Conservation (phyloP, 78 protist genomes). For the Dictyostelium brefeldianum region DNA sequence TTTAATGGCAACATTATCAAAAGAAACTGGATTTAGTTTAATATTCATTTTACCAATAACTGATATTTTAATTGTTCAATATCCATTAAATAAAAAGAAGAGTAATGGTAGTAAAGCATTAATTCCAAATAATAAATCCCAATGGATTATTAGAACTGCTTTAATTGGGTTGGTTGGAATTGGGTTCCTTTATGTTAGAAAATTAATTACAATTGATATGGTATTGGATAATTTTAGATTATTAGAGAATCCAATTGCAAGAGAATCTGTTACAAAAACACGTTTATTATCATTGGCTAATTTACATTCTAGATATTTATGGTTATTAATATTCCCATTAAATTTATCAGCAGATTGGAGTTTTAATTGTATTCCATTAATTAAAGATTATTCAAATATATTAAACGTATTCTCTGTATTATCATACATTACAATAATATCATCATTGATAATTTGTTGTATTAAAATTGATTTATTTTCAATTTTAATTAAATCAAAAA, state of each 20-base stretch:
- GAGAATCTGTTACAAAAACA: not conserved
- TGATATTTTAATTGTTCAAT: conserved; percentile 1
- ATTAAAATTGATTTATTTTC: not conserved
- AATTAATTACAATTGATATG: conserved; percentile 36
- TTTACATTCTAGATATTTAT: conserved; percentile 28
- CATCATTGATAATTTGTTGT: not conserved
- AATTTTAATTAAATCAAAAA: not conserved
- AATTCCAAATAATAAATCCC: not conserved
- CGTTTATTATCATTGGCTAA: not conserved
- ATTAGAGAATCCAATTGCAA: conserved; percentile 74
- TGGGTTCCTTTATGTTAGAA: not conserved
- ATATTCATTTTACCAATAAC: conserved; percentile 8
- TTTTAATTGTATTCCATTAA: conserved; percentile 49
- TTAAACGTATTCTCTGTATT: conserved; percentile 3
- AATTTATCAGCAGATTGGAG: conserved; percentile 52
- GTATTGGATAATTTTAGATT: conserved; percentile 35
- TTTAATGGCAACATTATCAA: conserved; percentile 5
- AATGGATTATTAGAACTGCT: not conserved
- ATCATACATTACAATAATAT: not conserved
- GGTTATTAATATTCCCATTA: conserved; percentile 33
- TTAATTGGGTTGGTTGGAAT: not conserved
- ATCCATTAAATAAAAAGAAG: not conserved
- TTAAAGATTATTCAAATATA: not conserved
- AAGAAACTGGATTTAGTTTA: conserved; percentile 11
- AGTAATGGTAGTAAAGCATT: not conserved